A percentile compares a stretch with the other conserved stretches of the same genome.
Evolutionary conservation across 768 basidiomycete species (phyloP).

Genomic region (Mycena pura): DNA sequence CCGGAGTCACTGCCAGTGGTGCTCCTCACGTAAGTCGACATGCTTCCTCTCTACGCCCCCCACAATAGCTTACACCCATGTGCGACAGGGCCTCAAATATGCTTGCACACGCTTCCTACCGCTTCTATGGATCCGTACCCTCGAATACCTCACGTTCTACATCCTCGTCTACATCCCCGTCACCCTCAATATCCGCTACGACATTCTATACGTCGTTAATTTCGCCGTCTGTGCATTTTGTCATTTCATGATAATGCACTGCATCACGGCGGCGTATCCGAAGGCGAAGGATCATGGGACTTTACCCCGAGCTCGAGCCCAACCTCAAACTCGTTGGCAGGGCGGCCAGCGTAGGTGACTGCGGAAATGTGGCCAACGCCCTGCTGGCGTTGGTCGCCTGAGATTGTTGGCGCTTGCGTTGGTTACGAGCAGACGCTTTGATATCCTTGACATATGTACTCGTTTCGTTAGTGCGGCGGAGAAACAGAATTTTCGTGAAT

Average conservation of each 20-base stretch:
- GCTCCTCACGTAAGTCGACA: background rate
- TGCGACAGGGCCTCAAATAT: background rate
- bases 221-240: background rate
- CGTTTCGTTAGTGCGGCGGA: no score
- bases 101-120: background rate
- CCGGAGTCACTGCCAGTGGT: background rate
- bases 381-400: no score
- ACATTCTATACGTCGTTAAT: background rate
- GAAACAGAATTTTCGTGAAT: no score
- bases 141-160: background rate
- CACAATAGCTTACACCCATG: background rate
- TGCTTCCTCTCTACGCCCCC: background rate
- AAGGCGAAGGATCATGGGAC: background rate
- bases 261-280: background rate
- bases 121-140: background rate
- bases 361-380: no score
- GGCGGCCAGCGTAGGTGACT: no score
- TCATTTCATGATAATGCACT: background rate
- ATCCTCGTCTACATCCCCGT: background rate
- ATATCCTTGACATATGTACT: no score
- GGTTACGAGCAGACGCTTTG: no score
- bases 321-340: no score
- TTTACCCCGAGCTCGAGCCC: background rate
- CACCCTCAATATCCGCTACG: background rate
- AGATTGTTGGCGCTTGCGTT: no score